These are phyloP conservation scores for Grifola frondosa DNA, from an alignment of 1,284 basidiomycete genomes.

Conservation along the genomic window DNA sequence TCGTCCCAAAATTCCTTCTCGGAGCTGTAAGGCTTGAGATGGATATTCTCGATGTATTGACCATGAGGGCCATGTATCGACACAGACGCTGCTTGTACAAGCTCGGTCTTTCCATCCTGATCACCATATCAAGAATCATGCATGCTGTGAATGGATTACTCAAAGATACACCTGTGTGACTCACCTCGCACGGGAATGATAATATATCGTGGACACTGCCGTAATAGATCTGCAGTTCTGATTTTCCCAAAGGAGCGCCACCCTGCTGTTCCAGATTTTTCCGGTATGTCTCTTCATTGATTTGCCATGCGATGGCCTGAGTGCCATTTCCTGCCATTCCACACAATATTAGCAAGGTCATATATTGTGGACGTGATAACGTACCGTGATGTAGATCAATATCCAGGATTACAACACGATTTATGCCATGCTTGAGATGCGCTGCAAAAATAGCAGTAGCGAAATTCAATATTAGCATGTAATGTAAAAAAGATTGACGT, in stretches of 20 bases:
- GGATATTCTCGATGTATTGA: slow-evolving; percentile 90
- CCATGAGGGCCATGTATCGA: slow-evolving; percentile 83
- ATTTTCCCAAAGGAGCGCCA: slow-evolving; percentile 34
- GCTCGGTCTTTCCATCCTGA: slow-evolving; percentile 76
- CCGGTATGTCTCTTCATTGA: slow-evolving; percentile 85
- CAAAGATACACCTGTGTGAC: slow-evolving; percentile 11
- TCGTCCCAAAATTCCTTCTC: slow-evolving; percentile 77
- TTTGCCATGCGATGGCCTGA: slow-evolving; percentile 87
- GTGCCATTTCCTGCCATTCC: slow-evolving; percentile 81
- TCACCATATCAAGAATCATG: not conserved
- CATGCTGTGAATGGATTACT: too few relatives aligned
- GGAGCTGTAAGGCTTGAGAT: slow-evolving; percentile 75
- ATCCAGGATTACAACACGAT: slow-evolving; percentile 85
- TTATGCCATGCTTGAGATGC: slow-evolving; percentile 76
- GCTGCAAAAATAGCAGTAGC: slow-evolving; percentile 54
- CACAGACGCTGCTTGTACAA: slow-evolving; percentile 85
- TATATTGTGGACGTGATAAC: slow-evolving; percentile 13
- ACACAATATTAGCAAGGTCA: slow-evolving; percentile 1
- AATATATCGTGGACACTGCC: slow-evolving; percentile 89
- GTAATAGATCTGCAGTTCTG: slow-evolving; percentile 78
- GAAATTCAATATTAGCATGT: not conserved
- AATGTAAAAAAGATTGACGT: not conserved
- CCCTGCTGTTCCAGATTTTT: slow-evolving; percentile 55
- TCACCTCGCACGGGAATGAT: slow-evolving; percentile 90
- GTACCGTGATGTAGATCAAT: slow-evolving; percentile 91